These are phyloP conservation scores for Angomonas ambiguus DNA, from an alignment of 208 protist species.

Conservation along the genomic window DNA sequence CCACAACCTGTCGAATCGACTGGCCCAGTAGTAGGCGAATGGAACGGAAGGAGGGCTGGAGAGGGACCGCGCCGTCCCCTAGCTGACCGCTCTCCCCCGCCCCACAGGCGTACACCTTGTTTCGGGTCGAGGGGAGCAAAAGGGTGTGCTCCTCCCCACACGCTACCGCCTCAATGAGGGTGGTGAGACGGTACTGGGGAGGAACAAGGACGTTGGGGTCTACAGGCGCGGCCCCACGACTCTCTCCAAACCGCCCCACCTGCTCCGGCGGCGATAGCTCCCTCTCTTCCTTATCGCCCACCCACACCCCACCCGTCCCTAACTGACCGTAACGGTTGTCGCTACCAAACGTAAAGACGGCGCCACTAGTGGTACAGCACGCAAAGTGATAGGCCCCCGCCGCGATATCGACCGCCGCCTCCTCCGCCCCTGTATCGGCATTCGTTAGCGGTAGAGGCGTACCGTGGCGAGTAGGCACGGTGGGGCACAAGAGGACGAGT, in stretches of 20 bases:
- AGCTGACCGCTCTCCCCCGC: constrained; percentile 65
- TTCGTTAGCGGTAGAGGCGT: constrained; percentile 16
- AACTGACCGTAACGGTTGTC: constrained; percentile 80
- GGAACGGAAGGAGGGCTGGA: constrained; percentile 64
- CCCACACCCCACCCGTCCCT: constrained; percentile 76
- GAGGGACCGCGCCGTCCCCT: constrained; percentile 32
- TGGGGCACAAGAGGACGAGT: constrained; percentile 27
- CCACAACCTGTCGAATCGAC: constrained; percentile 45
- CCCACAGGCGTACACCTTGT: constrained; percentile 71
- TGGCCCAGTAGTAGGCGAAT: constrained; percentile 74
- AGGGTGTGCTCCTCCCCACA: constrained; percentile 75
- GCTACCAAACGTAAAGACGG: constrained; percentile 71
- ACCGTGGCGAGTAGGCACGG: constrained; percentile 9
- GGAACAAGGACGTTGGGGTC: background rate
- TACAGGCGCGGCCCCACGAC: background rate
- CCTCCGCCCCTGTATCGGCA: constrained; percentile 16
- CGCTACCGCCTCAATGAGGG: constrained; percentile 41
- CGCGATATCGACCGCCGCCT: constrained; percentile 61
- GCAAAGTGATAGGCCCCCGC: constrained; percentile 75
- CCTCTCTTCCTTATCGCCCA: background rate
- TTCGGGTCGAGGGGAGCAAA: constrained; percentile 42
- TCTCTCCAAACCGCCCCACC: constrained; percentile 10
- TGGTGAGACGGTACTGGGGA: constrained; percentile 15
- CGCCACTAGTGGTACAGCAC: constrained; percentile 67
- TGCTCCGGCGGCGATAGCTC: constrained; percentile 16